These are phyloP conservation scores for Cynanchum wilfordii DNA, from an alignment of 257 asterid species.

Conservation along the genomic window DNA sequence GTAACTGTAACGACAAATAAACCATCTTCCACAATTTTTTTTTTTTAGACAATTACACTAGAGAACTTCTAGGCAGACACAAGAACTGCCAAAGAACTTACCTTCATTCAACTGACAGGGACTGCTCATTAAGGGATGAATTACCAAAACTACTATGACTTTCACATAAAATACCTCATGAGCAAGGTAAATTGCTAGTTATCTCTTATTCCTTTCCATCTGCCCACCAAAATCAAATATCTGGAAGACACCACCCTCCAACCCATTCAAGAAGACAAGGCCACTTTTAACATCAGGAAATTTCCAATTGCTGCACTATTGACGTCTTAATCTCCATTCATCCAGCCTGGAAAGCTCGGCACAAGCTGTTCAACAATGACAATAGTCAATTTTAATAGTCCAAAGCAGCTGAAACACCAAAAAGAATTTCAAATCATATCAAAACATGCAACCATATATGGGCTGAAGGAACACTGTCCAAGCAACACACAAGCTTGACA, in stretches of 20 bases:
- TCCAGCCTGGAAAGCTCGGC: slow-evolving; percentile 66
- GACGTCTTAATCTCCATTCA: slow-evolving; percentile 50
- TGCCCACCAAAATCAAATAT: slow-evolving; percentile 31
- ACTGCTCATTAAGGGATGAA: slow-evolving; percentile 36
- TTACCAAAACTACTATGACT: slow-evolving; percentile 32
- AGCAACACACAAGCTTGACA: slow-evolving; percentile 9
- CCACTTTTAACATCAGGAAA: slow-evolving; percentile 32
- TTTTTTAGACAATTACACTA: slow-evolving; percentile 23
- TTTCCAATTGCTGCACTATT: slow-evolving; percentile 42
- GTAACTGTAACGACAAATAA: slow-evolving; percentile 15
- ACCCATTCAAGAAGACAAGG: slow-evolving; percentile 46
- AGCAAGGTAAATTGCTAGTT: slow-evolving; percentile 34
- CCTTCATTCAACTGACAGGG: slow-evolving; percentile 20
- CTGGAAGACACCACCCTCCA: slow-evolving; percentile 23
- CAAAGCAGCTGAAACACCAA: slow-evolving; percentile 1
- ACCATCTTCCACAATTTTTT: slow-evolving; percentile 13
- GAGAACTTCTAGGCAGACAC: slow-evolving; percentile 19
- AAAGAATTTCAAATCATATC: neutral
- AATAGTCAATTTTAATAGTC: slow-evolving; percentile 30
- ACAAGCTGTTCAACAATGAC: slow-evolving; percentile 52
- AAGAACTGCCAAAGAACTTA: slow-evolving; percentile 17
- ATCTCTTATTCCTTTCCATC: slow-evolving; percentile 30
- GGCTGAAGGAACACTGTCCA: neutral
- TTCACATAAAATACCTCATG: slow-evolving; percentile 26
- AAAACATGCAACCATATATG: neutral